Evolutionary conservation across 1,284 basidiomycete genomes (phyloP).

Genomic region (Leccinum pachyderme): DNA sequence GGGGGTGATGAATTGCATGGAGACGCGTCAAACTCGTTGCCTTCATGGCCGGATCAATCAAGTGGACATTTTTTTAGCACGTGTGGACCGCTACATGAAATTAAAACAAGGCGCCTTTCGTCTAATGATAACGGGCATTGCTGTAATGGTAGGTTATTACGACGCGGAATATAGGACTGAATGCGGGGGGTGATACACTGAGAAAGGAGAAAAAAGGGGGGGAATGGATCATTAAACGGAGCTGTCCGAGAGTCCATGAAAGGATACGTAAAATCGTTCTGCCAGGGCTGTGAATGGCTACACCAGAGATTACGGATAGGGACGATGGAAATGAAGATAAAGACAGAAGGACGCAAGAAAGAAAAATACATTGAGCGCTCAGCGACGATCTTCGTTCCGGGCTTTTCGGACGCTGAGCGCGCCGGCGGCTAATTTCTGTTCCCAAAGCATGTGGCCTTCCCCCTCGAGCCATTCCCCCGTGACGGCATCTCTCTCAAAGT

Average conservation of each 20-base stretch:
- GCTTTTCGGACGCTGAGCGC: conserved; percentile 36
- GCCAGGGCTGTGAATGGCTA: conserved; percentile 5
- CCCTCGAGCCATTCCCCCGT: conserved; percentile 64
- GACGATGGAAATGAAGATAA: neutral
- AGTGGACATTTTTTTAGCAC: conserved; percentile 7
- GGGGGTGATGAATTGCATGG: conserved; percentile 1
- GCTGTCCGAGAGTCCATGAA: conserved; percentile 20
- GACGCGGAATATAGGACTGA: conserved; percentile 17
- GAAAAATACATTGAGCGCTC: conserved; percentile 3
- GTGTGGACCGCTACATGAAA: conserved; percentile 15
- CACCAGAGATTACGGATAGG: conserved; percentile 10
- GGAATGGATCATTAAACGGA: conserved; percentile 21
- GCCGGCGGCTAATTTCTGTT: conserved; percentile 49
- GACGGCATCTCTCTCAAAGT: conserved; percentile 67
- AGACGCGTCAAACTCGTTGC: conserved; percentile 27
- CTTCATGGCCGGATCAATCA: conserved; percentile 22
- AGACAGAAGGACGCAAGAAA: neutral
- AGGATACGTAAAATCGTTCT: conserved; percentile 30
- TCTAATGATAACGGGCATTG: conserved; percentile 22
- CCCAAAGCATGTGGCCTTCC: conserved; percentile 63
- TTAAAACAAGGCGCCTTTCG: conserved; percentile 16
- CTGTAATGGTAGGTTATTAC: conserved; percentile 29
- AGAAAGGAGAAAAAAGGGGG: neutral
- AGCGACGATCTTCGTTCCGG: conserved; percentile 35
- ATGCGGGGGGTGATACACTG: conserved; percentile 27